A percentile compares a stretch with the other conserved stretches of the same genome.
Evolutionary conservation across 352 stramenopile genomes (phyloP).

Genomic region (Phytopythium delawarense): DNA sequence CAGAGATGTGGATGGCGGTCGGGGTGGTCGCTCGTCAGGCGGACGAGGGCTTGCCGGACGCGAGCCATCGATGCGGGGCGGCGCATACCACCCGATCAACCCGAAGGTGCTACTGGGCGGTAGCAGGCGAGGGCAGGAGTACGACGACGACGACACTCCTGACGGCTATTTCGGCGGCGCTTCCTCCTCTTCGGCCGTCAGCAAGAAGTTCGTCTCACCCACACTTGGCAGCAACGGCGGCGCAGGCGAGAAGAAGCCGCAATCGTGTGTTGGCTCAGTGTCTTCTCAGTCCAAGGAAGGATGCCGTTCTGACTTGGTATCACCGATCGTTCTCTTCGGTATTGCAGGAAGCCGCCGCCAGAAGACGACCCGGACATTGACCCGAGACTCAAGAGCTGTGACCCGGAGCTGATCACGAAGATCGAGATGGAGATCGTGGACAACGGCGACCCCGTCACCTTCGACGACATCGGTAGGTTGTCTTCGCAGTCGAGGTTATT

Average conservation of each 20-base stretch:
- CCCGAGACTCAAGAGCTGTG: slow-evolving; percentile 90
- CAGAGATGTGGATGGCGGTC: slow-evolving; percentile 33
- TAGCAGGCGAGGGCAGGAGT: slow-evolving; percentile 9
- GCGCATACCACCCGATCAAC: slow-evolving; percentile 75
- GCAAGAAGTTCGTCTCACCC: slow-evolving; percentile 75
- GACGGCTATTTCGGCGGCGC: slow-evolving; percentile 10
- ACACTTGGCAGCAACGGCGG: slow-evolving; percentile 17
- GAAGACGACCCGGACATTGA: slow-evolving; percentile 86
- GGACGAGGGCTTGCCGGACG: slow-evolving; percentile 21
- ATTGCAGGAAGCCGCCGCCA: slow-evolving; percentile 12
- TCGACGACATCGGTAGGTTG: slow-evolving; percentile 94
- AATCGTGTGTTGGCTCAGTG: slow-evolving; percentile 6
- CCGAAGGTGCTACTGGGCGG: slow-evolving; percentile 60
- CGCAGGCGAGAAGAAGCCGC: slow-evolving; percentile 19
- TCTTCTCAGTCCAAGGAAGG: background rate
- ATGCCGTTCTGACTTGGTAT: background rate
- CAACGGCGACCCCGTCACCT: slow-evolving; percentile 89
- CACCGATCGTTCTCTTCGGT: slow-evolving; percentile 6
- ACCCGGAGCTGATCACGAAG: slow-evolving; percentile 94
- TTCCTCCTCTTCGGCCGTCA: slow-evolving; percentile 26
- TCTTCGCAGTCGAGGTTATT: background rate
- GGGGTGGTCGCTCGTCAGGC: slow-evolving; percentile 15
- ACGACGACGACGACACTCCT: slow-evolving; percentile 20
- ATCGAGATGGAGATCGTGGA: slow-evolving; percentile 98
- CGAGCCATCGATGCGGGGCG: slow-evolving; percentile 19